A percentile compares a stretch with the other conserved stretches of the same genome.
Evolutionary conservation across 352 stramenopile genomes (phyloP).

Genomic region (Pythium rishiriense): DNA sequence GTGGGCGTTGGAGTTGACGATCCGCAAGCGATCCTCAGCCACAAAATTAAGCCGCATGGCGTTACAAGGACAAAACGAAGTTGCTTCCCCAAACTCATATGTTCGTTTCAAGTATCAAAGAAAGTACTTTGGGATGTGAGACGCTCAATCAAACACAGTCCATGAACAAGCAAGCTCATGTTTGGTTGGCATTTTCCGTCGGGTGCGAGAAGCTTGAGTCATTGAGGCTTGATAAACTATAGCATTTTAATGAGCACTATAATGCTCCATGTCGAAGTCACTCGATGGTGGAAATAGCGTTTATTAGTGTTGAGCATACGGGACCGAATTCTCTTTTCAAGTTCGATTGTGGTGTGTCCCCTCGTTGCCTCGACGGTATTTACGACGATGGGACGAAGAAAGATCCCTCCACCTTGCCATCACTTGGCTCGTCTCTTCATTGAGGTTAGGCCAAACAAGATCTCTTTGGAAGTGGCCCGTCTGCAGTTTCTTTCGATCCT

Average conservation of each 20-base stretch:
- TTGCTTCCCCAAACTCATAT: constrained; percentile 7
- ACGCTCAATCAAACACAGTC: not conserved
- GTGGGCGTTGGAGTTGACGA: not conserved
- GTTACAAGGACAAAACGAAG: not conserved
- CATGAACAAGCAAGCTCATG: too few relatives aligned
- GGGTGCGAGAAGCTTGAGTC: too few relatives aligned
- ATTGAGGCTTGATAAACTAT: too few relatives aligned
- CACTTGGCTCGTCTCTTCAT: constrained; percentile 22
- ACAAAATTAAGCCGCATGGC: constrained; percentile 3
- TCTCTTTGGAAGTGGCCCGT: not conserved
- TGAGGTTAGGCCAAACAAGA: constrained; percentile 6
- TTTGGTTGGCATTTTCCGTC: too few relatives aligned
- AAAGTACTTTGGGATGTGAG: constrained; percentile 8
- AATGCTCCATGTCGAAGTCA: too few relatives aligned
- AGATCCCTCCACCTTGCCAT: constrained; percentile 9
- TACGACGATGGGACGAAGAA: not conserved
- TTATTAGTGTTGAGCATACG: too few relatives aligned
- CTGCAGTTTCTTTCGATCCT: constrained; percentile 23
- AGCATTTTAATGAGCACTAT: too few relatives aligned
- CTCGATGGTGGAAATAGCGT: too few relatives aligned
- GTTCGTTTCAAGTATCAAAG: not conserved
- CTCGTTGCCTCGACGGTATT: not conserved
- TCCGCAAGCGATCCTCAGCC: not conserved
- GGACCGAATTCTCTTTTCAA: not conserved
- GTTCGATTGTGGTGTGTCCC: not conserved